phyloP scores from a whole-genome alignment of 768 basidiomycete genomes.

The Suillus clintonianus region DNA sequence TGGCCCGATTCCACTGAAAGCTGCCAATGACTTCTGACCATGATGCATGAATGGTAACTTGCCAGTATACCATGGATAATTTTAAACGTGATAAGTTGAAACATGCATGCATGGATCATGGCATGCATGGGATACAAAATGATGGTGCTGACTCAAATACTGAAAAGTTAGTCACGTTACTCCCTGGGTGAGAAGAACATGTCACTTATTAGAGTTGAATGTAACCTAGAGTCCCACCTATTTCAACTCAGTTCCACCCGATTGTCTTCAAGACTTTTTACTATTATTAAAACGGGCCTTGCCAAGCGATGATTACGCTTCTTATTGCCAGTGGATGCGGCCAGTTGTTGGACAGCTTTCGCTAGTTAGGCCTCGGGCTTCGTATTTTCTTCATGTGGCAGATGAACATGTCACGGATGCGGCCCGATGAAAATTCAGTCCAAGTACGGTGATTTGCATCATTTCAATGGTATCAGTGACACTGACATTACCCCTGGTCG shows the following conservation, averaged over 20 bases:
- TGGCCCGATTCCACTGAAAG: neutral
- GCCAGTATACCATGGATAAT: neutral
- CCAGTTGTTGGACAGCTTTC: neutral
- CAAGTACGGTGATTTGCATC: neutral
- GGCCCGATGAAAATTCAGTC: neutral
- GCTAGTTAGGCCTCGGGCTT: neutral
- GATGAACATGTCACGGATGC: too few species aligned
- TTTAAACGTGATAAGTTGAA: neutral
- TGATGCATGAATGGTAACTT: neutral
- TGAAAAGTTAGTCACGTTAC: neutral
- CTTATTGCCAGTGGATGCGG: neutral
- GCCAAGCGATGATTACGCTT: neutral
- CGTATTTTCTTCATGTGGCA: too few species aligned
- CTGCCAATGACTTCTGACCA: neutral
- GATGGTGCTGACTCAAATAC: neutral
- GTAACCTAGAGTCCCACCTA: too few species aligned
- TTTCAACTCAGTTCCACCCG: neutral
- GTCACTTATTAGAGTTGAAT: neutral
- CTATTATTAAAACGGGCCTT: neutral
- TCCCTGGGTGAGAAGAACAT: neutral
- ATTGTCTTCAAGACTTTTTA: neutral
- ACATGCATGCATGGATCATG: neutral
- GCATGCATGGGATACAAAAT: neutral
- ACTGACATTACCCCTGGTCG: too few species aligned
- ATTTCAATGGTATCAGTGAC: neutral